Evolutionary conservation across 2,329 filamentous ascomycete species (phyloP).

Genomic region (Aspergillus sp.): DNA sequence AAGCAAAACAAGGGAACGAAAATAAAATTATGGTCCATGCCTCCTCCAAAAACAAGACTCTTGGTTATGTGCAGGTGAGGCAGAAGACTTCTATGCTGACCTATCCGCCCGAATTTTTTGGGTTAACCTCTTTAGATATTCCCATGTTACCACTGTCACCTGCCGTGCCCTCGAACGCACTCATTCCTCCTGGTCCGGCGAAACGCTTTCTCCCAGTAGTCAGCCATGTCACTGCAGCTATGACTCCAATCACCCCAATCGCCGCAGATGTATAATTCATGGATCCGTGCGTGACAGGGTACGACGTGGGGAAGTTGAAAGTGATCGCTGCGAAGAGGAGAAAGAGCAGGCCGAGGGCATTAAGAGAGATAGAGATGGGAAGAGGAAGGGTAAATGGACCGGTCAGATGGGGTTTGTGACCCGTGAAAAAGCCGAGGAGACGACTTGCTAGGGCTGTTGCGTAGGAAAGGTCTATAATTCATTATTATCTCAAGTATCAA

Average conservation of each 20-base stretch:
- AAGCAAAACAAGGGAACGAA: no score
- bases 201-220: conserved; percentile 45
- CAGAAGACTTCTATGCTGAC: no score
- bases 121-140: no score
- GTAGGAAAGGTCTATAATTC: conserved; percentile 44
- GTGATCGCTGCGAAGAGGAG: conserved; percentile 48
- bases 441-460: conserved; percentile 47
- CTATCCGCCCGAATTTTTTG: no score
- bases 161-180: background rate
- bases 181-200: conserved; percentile 36
- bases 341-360: conserved; percentile 45
- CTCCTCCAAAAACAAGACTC: no score
- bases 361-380: conserved; percentile 39
- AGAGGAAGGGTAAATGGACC: conserved; percentile 37
- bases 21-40: no score
- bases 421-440: conserved; percentile 40
- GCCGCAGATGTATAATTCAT: conserved; percentile 55
- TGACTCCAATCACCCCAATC: conserved; percentile 46
- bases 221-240: conserved; percentile 46
- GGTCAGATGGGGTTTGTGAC: conserved; percentile 29
- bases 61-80: no score
- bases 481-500: background rate
- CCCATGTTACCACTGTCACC: no score
- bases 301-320: conserved; percentile 48
- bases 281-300: conserved; percentile 45